These are phyloP conservation scores for Dryadomyces quercus-mongolicae DNA, from an alignment of 2,329 filamentous ascomycete genomes.

Conservation along the genomic window DNA sequence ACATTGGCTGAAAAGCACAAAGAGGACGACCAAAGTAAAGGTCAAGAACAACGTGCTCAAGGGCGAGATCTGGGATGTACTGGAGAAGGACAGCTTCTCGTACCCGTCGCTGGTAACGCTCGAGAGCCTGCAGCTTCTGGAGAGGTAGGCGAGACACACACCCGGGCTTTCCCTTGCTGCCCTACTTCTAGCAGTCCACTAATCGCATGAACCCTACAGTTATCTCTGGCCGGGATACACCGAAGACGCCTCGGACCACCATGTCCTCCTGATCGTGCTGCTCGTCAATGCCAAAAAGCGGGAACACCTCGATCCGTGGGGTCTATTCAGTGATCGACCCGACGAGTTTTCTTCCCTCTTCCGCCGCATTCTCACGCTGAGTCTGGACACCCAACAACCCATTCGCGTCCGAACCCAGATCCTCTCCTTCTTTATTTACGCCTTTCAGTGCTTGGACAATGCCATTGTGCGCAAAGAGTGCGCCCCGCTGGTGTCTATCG, in stretches of 20 bases:
- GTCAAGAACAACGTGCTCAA: constrained; percentile 80
- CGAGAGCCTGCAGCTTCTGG: constrained; percentile 82
- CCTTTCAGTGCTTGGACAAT: constrained; percentile 89
- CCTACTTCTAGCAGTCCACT: neutral
- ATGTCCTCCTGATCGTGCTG: constrained; percentile 75
- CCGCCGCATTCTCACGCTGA: constrained; percentile 79
- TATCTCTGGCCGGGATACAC: constrained; percentile 93
- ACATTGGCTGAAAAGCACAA: constrained; percentile 65
- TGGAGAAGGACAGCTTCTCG: constrained; percentile 72
- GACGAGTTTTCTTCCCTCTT: constrained; percentile 83
- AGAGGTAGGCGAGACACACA: constrained; percentile 46
- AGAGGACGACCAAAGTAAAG: constrained; percentile 51
- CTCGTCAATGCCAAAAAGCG: constrained; percentile 81
- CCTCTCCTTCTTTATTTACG: constrained; percentile 78
- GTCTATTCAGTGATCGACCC: constrained; percentile 63
- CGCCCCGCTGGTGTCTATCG: constrained; percentile 85
- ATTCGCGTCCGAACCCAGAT: constrained; percentile 63
- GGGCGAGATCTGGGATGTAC: constrained; percentile 73
- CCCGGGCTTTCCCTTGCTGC: neutral
- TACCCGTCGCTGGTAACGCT: constrained; percentile 68
- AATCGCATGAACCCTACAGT: constrained; percentile 26
- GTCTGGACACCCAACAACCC: constrained; percentile 56
- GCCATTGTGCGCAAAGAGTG: constrained; percentile 88
- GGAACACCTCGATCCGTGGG: constrained; percentile 82
- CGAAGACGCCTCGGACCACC: constrained; percentile 80